Evolutionary conservation across 2,329 filamentous ascomycete species (phyloP).

Genomic region (Ramularia endophylla): DNA sequence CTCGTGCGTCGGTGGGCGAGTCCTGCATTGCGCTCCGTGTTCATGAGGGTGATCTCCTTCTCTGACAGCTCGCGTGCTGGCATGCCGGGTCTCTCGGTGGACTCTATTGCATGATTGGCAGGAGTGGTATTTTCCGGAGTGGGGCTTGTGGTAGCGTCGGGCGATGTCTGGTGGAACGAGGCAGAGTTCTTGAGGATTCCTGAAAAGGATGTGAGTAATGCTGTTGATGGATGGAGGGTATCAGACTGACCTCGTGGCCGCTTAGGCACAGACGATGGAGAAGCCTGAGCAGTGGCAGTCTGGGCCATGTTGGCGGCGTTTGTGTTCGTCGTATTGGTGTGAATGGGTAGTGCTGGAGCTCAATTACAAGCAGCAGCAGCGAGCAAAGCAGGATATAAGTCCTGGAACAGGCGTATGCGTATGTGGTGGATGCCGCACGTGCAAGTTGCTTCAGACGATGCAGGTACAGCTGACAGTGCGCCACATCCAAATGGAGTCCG

Average conservation of each 20-base stretch:
- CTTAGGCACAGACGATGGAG: slow-evolving; percentile 31
- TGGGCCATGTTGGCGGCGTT: slow-evolving; percentile 24
- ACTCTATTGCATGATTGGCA: slow-evolving; percentile 27
- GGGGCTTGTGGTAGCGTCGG: slow-evolving; percentile 41
- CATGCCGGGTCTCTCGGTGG: slow-evolving; percentile 35
- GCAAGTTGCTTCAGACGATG: too few relatives aligned
- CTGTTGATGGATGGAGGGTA: slow-evolving; percentile 16
- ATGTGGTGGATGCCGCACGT: too few relatives aligned
- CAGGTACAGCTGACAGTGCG: too few relatives aligned
- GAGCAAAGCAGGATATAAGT: too few relatives aligned
- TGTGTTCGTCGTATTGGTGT: not conserved
- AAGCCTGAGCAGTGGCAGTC: slow-evolving; percentile 20
- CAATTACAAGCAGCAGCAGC: too few relatives aligned
- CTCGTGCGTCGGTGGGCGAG: slow-evolving; percentile 72
- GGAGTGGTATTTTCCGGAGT: slow-evolving; percentile 30
- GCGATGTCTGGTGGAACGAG: slow-evolving; percentile 56
- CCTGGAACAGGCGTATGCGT: too few relatives aligned
- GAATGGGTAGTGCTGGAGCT: too few relatives aligned
- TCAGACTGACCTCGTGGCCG: slow-evolving; percentile 35
- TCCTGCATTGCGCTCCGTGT: slow-evolving; percentile 91
- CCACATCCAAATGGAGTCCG: too few relatives aligned
- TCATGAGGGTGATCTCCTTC: slow-evolving; percentile 87
- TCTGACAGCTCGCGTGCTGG: slow-evolving; percentile 54
- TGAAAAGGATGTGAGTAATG: slow-evolving; percentile 34
- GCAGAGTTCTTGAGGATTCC: slow-evolving; percentile 88